These are phyloP conservation scores for Tubosaeta sp. DNA, from an alignment of 768 basidiomycete species.

Conservation along the genomic window DNA sequence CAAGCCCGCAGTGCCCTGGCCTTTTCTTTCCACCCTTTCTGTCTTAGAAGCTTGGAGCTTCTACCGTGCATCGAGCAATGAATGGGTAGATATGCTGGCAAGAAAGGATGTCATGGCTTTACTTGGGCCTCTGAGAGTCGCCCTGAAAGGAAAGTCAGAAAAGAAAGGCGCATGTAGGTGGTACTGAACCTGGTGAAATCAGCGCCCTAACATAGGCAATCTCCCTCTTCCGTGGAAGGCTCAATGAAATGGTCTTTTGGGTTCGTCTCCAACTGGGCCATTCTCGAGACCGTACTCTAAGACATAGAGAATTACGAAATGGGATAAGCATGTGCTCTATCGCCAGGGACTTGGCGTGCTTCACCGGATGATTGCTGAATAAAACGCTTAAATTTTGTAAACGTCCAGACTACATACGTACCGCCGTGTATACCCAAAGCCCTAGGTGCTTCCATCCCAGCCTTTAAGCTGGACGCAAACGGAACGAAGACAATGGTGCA, in stretches of 20 bases:
- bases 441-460: no score
- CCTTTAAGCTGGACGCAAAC: no score
- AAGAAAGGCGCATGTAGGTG: not conserved
- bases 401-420: slow-evolving; percentile 30
- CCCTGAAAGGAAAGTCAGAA: slow-evolving; percentile 39
- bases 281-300: slow-evolving; percentile 78
- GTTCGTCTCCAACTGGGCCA: slow-evolving; percentile 86
- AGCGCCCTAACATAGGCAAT: slow-evolving; percentile 65
- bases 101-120: slow-evolving; percentile 82
- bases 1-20: slow-evolving; percentile 73
- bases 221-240: slow-evolving; percentile 82
- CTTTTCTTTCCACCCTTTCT: slow-evolving; percentile 77
- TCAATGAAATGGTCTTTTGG: slow-evolving; percentile 89
- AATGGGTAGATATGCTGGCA: slow-evolving; percentile 62
- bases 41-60: slow-evolving; percentile 62
- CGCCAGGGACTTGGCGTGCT: slow-evolving; percentile 46
- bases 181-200: slow-evolving; percentile 60
- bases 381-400: not conserved
- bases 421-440: slow-evolving; percentile 74
- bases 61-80: slow-evolving; percentile 75
- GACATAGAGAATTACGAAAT: slow-evolving; percentile 80
- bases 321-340: slow-evolving; percentile 72
- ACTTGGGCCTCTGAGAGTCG: slow-evolving; percentile 81
- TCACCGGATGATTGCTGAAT: slow-evolving; percentile 45
- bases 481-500: no score